Percentiles rank a stretch among this genome's conserved stretches.
These are phyloP conservation scores for Knoxdaviesia capensis DNA, from an alignment of 2,329 filamentous ascomycete genomes.

Conservation along the genomic window DNA sequence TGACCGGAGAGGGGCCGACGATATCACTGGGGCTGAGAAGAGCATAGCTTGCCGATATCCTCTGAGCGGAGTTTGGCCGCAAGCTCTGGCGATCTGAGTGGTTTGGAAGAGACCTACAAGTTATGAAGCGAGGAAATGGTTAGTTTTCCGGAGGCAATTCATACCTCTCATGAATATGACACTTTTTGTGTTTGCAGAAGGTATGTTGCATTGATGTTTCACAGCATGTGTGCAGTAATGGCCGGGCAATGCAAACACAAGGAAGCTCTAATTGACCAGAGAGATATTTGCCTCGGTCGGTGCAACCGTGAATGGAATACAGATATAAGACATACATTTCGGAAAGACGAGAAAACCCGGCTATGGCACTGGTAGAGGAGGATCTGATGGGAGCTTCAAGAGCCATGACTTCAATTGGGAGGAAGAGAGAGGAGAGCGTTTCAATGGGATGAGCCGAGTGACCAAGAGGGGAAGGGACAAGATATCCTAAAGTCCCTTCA, in stretches of 20 bases:
- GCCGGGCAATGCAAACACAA: not conserved
- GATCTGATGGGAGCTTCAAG: constrained; percentile 42
- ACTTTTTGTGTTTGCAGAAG: too few species aligned
- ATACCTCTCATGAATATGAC: too few species aligned
- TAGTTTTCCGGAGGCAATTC: too few species aligned
- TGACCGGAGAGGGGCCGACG: constrained; percentile 66
- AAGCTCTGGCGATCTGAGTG: constrained; percentile 22
- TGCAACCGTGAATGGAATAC: too few species aligned
- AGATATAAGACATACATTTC: constrained; percentile 4
- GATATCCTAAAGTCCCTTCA: too few species aligned
- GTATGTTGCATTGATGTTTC: too few species aligned
- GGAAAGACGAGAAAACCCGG: constrained; percentile 21
- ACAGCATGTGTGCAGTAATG: not conserved
- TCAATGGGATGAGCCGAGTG: too few species aligned
- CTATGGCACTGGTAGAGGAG: constrained; percentile 36
- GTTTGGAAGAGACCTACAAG: constrained; percentile 20
- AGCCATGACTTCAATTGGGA: constrained; percentile 23
- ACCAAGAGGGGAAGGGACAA: too few species aligned
- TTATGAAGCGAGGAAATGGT: too few species aligned
- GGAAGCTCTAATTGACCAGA: too few species aligned
- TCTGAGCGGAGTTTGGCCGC: constrained; percentile 28
- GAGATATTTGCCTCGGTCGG: too few species aligned
- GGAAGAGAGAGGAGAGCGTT: too few species aligned
- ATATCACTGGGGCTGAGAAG: constrained; percentile 44
- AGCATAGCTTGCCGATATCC: constrained; percentile 31